Evolutionary conservation across 768 basidiomycete species (phyloP).

Genomic region (Mycena sanguinolenta): DNA sequence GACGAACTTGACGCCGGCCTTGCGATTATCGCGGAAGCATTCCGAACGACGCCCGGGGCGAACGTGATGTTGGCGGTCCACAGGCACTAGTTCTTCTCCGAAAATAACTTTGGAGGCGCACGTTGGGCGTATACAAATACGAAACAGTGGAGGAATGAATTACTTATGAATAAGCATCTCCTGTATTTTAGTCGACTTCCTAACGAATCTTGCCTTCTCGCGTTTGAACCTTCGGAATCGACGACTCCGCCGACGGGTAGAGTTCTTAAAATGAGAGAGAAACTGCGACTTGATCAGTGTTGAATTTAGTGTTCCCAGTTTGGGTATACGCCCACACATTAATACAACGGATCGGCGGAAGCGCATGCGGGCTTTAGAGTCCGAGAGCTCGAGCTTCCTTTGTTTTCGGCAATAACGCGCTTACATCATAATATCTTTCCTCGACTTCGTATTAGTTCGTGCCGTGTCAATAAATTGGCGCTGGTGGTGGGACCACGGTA

Average conservation of each 20-base stretch:
- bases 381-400: neutral
- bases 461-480: too few relatives aligned
- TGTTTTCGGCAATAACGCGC: neutral
- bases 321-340: neutral
- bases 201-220: neutral
- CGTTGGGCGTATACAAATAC: neutral
- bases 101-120: neutral
- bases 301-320: neutral
- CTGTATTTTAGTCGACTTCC: neutral
- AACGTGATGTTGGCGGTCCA: slow-evolving; percentile 29
- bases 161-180: neutral
- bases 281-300: neutral
- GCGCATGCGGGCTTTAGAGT: neutral
- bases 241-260: neutral
- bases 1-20: slow-evolving; percentile 37
- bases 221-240: neutral
- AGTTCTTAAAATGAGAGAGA: neutral
- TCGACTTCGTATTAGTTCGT: too few relatives aligned
- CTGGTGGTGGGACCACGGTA: too few relatives aligned
- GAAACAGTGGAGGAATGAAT: neutral
- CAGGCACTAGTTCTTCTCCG: neutral
- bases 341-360: neutral
- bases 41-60: slow-evolving; percentile 33
- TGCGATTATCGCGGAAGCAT: slow-evolving; percentile 37
- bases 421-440: neutral